Percentiles rank a stretch among this genome's conserved stretches.
Conservation (phyloP, 2,329 filamentous ascomycete species). For the Chalara sp. region DNA sequence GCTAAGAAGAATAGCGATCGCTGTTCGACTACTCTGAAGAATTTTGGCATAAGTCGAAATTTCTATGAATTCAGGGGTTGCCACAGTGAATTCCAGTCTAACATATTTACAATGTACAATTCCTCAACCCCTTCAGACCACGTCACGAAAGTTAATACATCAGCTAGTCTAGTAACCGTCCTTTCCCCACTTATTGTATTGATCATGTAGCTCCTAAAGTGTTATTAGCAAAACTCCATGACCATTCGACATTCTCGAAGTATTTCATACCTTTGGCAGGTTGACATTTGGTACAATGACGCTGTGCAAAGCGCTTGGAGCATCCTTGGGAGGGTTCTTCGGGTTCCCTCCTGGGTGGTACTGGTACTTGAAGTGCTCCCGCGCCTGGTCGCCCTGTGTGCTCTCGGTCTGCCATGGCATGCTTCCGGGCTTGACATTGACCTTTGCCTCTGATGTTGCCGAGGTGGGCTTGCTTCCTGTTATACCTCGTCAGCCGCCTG, state of each 20-base stretch:
- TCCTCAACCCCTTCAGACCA: not conserved
- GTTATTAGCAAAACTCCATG: not conserved
- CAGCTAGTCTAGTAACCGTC: constrained; percentile 59
- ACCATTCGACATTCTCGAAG: not conserved
- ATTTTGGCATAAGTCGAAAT: too few relatives aligned
- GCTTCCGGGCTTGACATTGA: constrained; percentile 66
- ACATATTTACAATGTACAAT: constrained; percentile 23
- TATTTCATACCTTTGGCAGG: constrained; percentile 68
- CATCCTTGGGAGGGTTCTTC: constrained; percentile 70
- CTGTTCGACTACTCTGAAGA: too few relatives aligned
- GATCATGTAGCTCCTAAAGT: constrained; percentile 77
- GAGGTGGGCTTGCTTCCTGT: constrained; percentile 78
- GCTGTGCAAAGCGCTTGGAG: constrained; percentile 90
- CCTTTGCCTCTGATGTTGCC: constrained; percentile 71
- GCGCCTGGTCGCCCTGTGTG: constrained; percentile 52
- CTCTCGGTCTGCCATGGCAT: constrained; percentile 86
- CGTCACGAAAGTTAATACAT: constrained; percentile 27
- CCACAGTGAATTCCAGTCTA: not conserved
- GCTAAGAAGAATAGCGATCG: too few relatives aligned
- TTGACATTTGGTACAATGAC: constrained; percentile 92
- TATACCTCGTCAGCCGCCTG: constrained; percentile 10
- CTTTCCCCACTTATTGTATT: constrained; percentile 99
- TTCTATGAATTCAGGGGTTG: not conserved
- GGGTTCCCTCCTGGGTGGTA: constrained; percentile 67
- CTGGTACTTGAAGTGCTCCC: constrained; percentile 50